These are phyloP conservation scores for Xanthoconium stramineum DNA, from an alignment of 768 basidiomycete species.

Conservation along the genomic window DNA sequence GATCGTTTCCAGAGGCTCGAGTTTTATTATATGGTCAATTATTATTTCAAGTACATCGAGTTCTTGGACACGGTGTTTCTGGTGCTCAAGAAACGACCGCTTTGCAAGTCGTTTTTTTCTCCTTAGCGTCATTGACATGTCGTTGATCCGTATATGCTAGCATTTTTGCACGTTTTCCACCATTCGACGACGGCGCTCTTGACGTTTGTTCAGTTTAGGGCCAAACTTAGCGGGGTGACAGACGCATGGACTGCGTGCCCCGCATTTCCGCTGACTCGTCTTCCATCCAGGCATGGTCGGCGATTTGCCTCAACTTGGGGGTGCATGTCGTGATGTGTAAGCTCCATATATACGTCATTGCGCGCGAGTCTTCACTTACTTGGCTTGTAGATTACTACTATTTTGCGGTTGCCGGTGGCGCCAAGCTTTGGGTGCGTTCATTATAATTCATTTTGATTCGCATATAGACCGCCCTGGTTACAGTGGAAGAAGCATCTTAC, in stretches of 20 bases:
- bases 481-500: conserved; percentile 30
- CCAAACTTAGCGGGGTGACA: conserved; percentile 77
- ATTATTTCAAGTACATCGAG: conserved; percentile 96
- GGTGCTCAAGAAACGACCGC: conserved; percentile 93
- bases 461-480: background rate
- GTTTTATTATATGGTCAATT: conserved; percentile 96
- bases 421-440: conserved; percentile 22
- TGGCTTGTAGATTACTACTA: conserved; percentile 87
- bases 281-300: conserved; percentile 75
- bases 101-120: conserved; percentile 52
- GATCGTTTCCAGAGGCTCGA: conserved; percentile 62
- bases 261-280: background rate
- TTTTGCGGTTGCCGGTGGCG: conserved; percentile 82
- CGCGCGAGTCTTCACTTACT: background rate
- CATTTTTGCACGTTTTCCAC: conserved; percentile 97
- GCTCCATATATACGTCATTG: conserved; percentile 27
- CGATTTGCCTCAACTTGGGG: conserved; percentile 79
- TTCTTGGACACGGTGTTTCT: conserved; percentile 94
- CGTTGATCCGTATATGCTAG: conserved; percentile 36
- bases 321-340: conserved; percentile 97
- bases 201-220: conserved; percentile 89
- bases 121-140: background rate
- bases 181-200: conserved; percentile 93
- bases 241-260: background rate
- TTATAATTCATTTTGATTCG: background rate